A percentile compares a stretch with the other conserved stretches of the same genome.
Evolutionary conservation across 805 yeast genomes (phyloP).

Genomic region (Zygosaccharomyces siamensis): DNA sequence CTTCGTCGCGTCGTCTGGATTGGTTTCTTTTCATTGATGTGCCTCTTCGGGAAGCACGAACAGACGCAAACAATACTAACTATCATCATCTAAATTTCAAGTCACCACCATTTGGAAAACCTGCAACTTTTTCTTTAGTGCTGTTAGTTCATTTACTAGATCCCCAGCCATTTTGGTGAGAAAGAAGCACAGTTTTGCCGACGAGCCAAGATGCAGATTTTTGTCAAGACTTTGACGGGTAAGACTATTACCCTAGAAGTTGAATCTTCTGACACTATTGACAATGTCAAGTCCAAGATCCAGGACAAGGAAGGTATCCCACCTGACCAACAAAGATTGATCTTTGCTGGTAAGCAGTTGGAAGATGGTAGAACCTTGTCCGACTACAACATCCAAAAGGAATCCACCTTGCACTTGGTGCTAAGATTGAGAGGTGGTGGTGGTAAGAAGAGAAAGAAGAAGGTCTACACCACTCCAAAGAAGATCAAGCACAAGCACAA

Average conservation of each 20-base stretch:
- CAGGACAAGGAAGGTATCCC: conserved; percentile 98
- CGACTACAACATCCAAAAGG: conserved; percentile 98
- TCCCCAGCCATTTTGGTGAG: conserved; percentile 29
- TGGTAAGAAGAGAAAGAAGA: conserved; percentile 99
- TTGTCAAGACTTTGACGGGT: conserved; percentile 99
- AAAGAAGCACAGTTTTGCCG: conserved; percentile 43
- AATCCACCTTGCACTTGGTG: conserved; percentile 92
- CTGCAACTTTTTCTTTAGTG: too few relatives aligned
- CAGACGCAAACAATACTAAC: neutral
- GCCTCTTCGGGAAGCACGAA: neutral
- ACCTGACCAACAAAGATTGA: conserved; percentile 95
- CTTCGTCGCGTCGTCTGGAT: conserved; percentile 1
- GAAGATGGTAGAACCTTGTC: conserved; percentile 95
- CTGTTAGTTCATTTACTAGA: neutral
- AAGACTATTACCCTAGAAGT: conserved; percentile 98
- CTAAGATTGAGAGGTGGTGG: conserved; percentile 87
- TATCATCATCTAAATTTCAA: neutral
- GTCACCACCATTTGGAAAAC: neutral
- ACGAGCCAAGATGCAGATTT: conserved; percentile 79
- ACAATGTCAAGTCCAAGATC: conserved; percentile 93
- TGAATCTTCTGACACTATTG: conserved; percentile 96
- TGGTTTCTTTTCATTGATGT: neutral
- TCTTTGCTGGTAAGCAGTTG: conserved; percentile 96
- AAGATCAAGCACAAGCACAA: conserved; percentile 99
- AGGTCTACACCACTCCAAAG: conserved; percentile 99